Evolutionary conservation across 495 filamentous ascomycete species (phyloP), one percentile per base, ranked within the genome.

Genomic region (Podospora comata): DNA sequence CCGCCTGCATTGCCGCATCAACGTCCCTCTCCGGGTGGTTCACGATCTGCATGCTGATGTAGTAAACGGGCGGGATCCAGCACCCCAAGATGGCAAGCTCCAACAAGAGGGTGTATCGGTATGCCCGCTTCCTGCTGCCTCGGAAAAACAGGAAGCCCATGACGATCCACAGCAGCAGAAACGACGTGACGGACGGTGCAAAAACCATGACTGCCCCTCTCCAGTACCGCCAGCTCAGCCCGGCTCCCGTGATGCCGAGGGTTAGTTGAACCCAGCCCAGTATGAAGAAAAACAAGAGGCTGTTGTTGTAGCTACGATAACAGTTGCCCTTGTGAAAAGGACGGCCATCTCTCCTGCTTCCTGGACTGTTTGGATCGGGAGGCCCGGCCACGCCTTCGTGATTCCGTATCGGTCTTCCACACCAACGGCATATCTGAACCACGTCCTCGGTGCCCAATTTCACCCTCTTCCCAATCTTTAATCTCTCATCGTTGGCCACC

Each of bases 401-500:
- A 1, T 68, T 68, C 23, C 27, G 30, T 18, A 77, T 68, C 54
- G 76, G 75, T 39, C 26, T 62, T 11, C 73, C 73, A 55, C 76
- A 78, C 73, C 73, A 77, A 23, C 75, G 73, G 39, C 76, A 78
- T 11, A 74, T 66, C 68, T 67, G 72, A 53, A 70, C 74, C 1
- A 15, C 60, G n/a, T 57, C 60, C 19, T 62, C 44, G 66, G 72
- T 72, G 16, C 65, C 76, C 30, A 78, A 70, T 16, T 59, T 15
- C 11, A 75, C 63, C 62, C 66, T 69, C 62, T 58, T 69, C 27
- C 72, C 75, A 13, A 72, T 65, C 5, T 62, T 39, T 53, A 77
- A 59, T 18, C 73, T 62, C n/a, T 53, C 54, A 34, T 78, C 75
- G 19, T 69, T 62, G 32, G 23, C 57, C 27, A 28, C 58, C 7